Conservation (phyloP, 164 flowering plant genomes). For the Echeveria elegans region DNA sequence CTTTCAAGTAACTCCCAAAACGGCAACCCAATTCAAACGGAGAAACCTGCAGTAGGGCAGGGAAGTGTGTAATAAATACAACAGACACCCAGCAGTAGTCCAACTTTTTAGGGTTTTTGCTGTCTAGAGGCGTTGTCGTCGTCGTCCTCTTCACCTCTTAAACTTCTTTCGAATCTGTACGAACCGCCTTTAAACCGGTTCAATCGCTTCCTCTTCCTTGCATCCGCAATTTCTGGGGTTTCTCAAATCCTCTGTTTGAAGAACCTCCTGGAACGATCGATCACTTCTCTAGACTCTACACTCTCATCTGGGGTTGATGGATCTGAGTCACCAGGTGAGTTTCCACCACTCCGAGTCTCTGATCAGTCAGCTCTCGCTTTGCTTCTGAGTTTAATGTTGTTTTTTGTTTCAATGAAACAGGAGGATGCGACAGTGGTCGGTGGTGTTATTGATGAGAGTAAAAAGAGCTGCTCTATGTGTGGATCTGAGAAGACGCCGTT, state of each 20-base stretch:
- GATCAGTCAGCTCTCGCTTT: not conserved
- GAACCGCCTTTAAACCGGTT: not conserved
- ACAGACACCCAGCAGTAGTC: not conserved
- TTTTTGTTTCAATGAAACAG: not conserved
- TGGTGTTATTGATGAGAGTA: slow-evolving; percentile 8
- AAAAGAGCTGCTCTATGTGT: slow-evolving; percentile 30
- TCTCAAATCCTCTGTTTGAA: too few relatives aligned
- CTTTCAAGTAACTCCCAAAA: not conserved
- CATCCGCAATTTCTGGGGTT: not conserved
- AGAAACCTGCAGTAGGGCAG: not conserved
- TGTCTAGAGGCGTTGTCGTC: not conserved
- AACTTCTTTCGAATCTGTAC: not conserved
- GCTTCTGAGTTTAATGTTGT: not conserved
- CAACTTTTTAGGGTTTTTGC: not conserved
- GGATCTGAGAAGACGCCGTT: slow-evolving; percentile 36
- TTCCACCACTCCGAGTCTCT: not conserved
- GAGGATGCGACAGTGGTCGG: not conserved
- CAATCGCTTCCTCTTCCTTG: not conserved
- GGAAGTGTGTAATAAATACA: not conserved
- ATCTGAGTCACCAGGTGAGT: not conserved
- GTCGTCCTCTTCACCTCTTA: not conserved
- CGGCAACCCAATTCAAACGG: not conserved
- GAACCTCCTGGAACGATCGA: too few relatives aligned
- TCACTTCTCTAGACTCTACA: not conserved
- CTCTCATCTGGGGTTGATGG: not conserved